Base-by-base conservation (phyloP, 163 green algal species). In the Volvox carteri region DNA sequence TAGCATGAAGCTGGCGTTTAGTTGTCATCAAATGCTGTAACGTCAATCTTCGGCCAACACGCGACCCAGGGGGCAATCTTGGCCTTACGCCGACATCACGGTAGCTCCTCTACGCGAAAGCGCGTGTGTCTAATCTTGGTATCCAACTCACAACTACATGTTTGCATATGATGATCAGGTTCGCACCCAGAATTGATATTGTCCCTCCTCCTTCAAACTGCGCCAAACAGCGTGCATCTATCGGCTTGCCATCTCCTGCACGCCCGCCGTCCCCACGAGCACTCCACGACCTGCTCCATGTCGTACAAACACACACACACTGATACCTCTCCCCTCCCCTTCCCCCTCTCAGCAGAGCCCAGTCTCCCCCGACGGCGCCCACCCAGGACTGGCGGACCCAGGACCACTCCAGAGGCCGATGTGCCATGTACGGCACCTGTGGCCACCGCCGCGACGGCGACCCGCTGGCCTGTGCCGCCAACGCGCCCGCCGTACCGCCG, bases 341-440 rank as follows among this genome's bases (percentile, higher is more conserved):
- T 56, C 44, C 46, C 4, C 23, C 46, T 30, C 74, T 23, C 4
- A 42, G 11, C 44, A 81, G 73, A 6, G 46, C 44, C 73, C 73
- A 65, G 14, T 25, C 28, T 21, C n/a, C 72, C 11, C 35, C 54
- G 33, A n/a, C 84, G 30, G 44, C 11, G 5, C 41, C 54, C 30
- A 25, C 84, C 30, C 1, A 58, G n/a, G 72, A 92, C 62, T 96
- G 95, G 94, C 70, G 50, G 18, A 96, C 94, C 0, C n/a, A 50
- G 2, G 81, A 91, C 18, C 96, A 97, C 60, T 68, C 81, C 25
- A 89, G 92, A 1, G 95, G 95, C 7, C 85, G 81, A 28, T 98
- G 96, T 85, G 93, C 96, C 28, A 95, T 95, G 68, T 93, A 94
- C 48, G 96, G 94, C 50, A 92, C 95, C 1, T 97, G 96, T 84